These are phyloP conservation scores for Aspergillus flavus DNA, from an alignment of 2,329 filamentous ascomycete genomes.

Conservation along the genomic window DNA sequence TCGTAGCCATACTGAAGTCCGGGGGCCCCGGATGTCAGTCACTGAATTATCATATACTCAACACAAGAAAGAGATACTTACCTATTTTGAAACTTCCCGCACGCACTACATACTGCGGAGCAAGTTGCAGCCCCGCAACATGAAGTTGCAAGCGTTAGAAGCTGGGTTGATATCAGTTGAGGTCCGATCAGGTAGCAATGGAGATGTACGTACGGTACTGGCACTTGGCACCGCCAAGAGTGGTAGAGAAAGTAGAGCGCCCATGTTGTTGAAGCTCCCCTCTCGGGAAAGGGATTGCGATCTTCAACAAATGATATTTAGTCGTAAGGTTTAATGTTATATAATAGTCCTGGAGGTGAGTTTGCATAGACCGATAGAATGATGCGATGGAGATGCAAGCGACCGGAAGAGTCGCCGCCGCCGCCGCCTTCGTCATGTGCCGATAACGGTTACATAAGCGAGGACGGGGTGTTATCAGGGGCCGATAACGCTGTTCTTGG, in stretches of 20 bases:
- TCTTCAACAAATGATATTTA: neutral
- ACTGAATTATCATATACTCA: constrained; percentile 4
- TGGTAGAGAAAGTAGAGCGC: constrained; percentile 85
- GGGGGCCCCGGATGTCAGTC: constrained; percentile 24
- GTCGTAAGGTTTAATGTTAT: neutral
- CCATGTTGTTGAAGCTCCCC: constrained; percentile 62
- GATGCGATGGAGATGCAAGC: constrained; percentile 13
- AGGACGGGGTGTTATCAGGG: neutral
- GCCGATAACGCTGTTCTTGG: neutral
- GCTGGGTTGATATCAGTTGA: constrained; percentile 45
- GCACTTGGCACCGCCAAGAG: constrained; percentile 84
- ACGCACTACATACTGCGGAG: constrained; percentile 92
- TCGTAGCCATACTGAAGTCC: constrained; percentile 77
- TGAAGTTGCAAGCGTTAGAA: constrained; percentile 78
- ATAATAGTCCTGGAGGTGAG: neutral
- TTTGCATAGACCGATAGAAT: neutral
- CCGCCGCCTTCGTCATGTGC: constrained; percentile 25
- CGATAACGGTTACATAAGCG: constrained; percentile 6
- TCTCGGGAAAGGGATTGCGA: neutral
- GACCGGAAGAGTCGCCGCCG: constrained; percentile 11
- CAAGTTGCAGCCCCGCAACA: constrained; percentile 97
- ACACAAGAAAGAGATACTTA: constrained; percentile 40
- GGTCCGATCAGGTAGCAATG: neutral
- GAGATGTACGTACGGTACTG: constrained; percentile 68
- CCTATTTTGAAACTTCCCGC: constrained; percentile 97